A percentile compares a stretch with the other conserved stretches of the same genome.
Conservation (phyloP, 805 yeast species). For the Blastobotrys attinorum region DNA sequence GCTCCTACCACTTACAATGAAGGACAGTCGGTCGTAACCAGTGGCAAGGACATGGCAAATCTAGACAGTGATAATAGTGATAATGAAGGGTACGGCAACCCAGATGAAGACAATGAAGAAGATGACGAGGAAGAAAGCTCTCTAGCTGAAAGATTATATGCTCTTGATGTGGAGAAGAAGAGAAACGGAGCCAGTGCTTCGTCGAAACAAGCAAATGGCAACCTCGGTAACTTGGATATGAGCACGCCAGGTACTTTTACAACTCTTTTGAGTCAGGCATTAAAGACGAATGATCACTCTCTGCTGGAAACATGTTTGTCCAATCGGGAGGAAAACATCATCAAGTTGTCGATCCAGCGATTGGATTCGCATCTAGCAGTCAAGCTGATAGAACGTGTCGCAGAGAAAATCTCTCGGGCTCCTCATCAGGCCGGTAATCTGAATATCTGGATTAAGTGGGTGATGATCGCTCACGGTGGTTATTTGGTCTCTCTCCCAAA, state of each 20-base stretch:
- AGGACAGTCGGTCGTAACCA: conserved; percentile 24
- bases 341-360: conserved; percentile 47
- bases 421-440: conserved; percentile 45
- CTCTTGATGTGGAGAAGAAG: conserved; percentile 25
- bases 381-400: conserved; percentile 39
- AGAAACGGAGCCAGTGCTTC: conserved; percentile 12
- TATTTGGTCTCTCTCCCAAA: conserved; percentile 46
- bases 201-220: conserved; percentile 15
- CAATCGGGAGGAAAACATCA: conserved; percentile 42
- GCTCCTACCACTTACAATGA: conserved; percentile 33
- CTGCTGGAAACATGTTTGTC: conserved; percentile 75
- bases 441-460: conserved; percentile 73
- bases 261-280: conserved; percentile 79
- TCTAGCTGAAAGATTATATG: conserved; percentile 34
- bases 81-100: too few relatives aligned
- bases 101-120: conserved; percentile 33
- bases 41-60: conserved; percentile 27
- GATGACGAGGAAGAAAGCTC: conserved; percentile 37
- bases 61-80: conserved; percentile 24
- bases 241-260: conserved; percentile 70
- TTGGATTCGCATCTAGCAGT: conserved; percentile 40
- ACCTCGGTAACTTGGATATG: conserved; percentile 38
- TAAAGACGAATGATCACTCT: conserved; percentile 78
- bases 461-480: conserved; percentile 62
- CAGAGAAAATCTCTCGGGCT: conserved; percentile 42